phyloP scores from a whole-genome alignment of 73 alveolate species.

The Paramecium sonneborni region DNA sequence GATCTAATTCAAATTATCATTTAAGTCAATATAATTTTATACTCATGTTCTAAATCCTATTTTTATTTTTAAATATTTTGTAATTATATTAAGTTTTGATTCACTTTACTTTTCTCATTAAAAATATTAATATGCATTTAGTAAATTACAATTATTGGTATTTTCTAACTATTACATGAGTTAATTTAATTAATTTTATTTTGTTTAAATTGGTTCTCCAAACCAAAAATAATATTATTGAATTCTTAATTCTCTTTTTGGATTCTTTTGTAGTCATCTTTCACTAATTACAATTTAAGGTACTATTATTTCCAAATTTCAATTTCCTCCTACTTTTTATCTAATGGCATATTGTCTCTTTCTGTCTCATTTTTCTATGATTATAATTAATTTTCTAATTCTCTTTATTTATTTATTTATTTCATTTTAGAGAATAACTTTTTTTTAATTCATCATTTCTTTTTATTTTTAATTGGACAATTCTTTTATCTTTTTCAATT shows the following conservation, averaged over 20 bases:
- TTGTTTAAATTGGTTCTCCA: too few species aligned
- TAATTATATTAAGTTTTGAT: background rate
- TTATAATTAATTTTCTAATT: background rate
- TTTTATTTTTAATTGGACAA: background rate
- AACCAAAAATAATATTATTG: too few species aligned
- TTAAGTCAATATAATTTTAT: background rate
- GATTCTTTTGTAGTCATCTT: background rate
- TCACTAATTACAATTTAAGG: background rate
- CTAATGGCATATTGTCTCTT: background rate
- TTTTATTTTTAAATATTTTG: background rate
- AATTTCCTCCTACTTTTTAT: background rate
- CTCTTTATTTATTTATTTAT: background rate
- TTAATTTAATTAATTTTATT: too few species aligned
- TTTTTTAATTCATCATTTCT: background rate
- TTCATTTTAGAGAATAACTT: background rate
- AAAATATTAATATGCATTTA: background rate
- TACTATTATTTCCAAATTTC: background rate
- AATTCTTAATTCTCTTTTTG: background rate
- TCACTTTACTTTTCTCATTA: background rate
- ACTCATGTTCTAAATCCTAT: background rate
- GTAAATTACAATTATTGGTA: background rate
- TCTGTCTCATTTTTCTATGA: background rate
- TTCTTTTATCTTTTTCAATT: background rate
- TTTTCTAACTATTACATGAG: background rate
- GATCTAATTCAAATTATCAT: background rate